Evolutionary conservation across 2,329 filamentous ascomycete genomes (phyloP).

Genomic region (Colletotrichum karsti): DNA sequence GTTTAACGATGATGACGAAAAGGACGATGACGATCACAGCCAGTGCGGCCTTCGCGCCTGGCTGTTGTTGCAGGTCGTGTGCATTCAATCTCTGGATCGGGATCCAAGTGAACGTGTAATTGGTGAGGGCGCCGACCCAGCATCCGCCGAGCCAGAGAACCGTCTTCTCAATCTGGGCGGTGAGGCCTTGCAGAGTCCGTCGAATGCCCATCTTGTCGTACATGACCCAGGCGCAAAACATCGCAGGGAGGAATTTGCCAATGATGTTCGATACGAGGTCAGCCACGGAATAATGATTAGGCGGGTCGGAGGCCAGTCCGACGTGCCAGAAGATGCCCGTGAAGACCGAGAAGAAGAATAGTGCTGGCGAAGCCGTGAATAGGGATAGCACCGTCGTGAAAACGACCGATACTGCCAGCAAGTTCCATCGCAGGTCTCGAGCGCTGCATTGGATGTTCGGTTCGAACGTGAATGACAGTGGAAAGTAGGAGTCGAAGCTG

Average conservation of each 20-base stretch:
- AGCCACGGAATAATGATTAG: slow-evolving; percentile 71
- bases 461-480: slow-evolving; percentile 83
- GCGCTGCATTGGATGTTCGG: slow-evolving; percentile 72
- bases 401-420: slow-evolving; percentile 81
- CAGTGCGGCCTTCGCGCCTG: slow-evolving; percentile 85
- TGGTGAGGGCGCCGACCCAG: slow-evolving; percentile 92
- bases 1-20: slow-evolving; percentile 72
- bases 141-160: slow-evolving; percentile 88
- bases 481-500: slow-evolving; percentile 88
- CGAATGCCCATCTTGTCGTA: slow-evolving; percentile 84
- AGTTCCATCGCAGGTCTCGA: slow-evolving; percentile 82
- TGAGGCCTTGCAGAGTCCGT: slow-evolving; percentile 75
- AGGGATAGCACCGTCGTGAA: slow-evolving; percentile 83
- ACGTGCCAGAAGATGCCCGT: slow-evolving; percentile 88
- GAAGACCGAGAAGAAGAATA: slow-evolving; percentile 89
- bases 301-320: slow-evolving; percentile 88
- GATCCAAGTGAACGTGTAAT: slow-evolving; percentile 95
- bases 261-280: slow-evolving; percentile 80
- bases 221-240: slow-evolving; percentile 87
- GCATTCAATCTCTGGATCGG: slow-evolving; percentile 92
- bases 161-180: slow-evolving; percentile 88
- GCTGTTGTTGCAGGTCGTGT: slow-evolving; percentile 88
- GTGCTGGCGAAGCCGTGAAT: slow-evolving; percentile 78
- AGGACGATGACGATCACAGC: slow-evolving; percentile 80
- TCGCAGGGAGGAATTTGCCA: slow-evolving; percentile 85